Evolutionary conservation across 2,329 filamentous ascomycete species (phyloP).

Genomic region (Aspergillus arachidicola): DNA sequence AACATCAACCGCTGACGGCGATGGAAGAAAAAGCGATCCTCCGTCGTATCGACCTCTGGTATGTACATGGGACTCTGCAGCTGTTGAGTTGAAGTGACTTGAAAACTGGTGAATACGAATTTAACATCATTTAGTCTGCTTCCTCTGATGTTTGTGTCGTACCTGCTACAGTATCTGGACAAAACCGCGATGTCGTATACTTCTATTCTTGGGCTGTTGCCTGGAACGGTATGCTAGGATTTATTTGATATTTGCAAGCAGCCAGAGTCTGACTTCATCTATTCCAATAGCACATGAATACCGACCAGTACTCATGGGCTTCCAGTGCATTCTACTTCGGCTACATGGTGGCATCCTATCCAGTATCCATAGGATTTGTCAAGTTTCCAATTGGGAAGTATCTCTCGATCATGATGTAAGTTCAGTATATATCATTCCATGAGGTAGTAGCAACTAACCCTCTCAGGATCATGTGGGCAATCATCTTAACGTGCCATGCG

Average conservation of each 20-base stretch:
- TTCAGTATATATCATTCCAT: not conserved
- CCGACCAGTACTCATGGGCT: conserved; percentile 29
- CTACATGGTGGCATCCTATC: conserved; percentile 37
- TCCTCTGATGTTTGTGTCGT: conserved; percentile 31
- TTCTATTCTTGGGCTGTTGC: conserved; percentile 35
- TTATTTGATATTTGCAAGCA: not conserved
- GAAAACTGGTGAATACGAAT: too few species aligned
- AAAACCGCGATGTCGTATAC: conserved; percentile 39
- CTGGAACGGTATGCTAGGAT: not conserved
- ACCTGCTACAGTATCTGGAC: conserved; percentile 38
- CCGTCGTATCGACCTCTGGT: conserved; percentile 11
- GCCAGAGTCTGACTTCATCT: not conserved
- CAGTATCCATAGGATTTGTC: conserved; percentile 37
- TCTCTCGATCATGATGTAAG: conserved; percentile 29
- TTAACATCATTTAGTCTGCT: conserved; percentile 8
- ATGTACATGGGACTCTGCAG: not conserved
- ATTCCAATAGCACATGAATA: conserved; percentile 20
- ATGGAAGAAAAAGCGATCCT: conserved; percentile 8
- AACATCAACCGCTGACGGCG: not conserved
- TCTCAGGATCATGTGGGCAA: conserved; percentile 32
- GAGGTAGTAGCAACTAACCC: not conserved
- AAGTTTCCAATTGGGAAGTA: conserved; percentile 42
- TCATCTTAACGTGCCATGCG: conserved; percentile 35
- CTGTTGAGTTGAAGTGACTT: not conserved
- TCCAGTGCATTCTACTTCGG: conserved; percentile 31